Evolutionary conservation across 768 basidiomycete species (phyloP).

Genomic region (Boletus pseudo-olivaceus): DNA sequence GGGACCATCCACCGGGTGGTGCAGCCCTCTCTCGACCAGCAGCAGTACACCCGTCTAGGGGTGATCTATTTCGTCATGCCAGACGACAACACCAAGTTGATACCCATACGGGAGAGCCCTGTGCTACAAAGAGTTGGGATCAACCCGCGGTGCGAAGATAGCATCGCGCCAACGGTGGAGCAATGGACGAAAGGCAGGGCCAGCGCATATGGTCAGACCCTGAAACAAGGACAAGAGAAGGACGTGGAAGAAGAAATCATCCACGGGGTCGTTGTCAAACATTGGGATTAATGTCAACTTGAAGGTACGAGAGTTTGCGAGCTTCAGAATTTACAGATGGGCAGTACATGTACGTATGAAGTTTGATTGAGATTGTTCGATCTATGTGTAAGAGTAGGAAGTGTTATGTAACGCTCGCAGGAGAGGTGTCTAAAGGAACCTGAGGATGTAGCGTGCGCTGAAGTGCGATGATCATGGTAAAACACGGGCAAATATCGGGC

Average conservation of each 20-base stretch:
- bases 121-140: conserved; percentile 46
- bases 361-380: no score
- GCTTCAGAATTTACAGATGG: no score
- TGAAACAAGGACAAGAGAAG: conserved; percentile 38
- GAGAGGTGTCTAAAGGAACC: no score
- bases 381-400: no score
- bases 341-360: no score
- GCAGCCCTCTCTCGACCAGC: conserved; percentile 56
- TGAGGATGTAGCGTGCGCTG: no score
- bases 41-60: conserved; percentile 47
- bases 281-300: conserved; percentile 42
- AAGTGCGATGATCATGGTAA: not conserved
- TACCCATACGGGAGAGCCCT: conserved; percentile 45
- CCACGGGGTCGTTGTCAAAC: conserved; percentile 54
- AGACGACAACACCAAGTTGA: conserved; percentile 47
- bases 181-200: conserved; percentile 52
- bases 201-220: conserved; percentile 46
- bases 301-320: not conserved
- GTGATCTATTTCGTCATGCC: conserved; percentile 56
- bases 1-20: conserved; percentile 61
- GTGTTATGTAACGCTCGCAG: no score
- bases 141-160: conserved; percentile 34
- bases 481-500: not conserved
- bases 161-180: conserved; percentile 48
- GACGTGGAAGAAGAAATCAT: conserved; percentile 54